A percentile compares a stretch with the other conserved stretches of the same genome.
phyloP scores from a whole-genome alignment of 345 rosid species.

The Ailanthus altissimus region DNA sequence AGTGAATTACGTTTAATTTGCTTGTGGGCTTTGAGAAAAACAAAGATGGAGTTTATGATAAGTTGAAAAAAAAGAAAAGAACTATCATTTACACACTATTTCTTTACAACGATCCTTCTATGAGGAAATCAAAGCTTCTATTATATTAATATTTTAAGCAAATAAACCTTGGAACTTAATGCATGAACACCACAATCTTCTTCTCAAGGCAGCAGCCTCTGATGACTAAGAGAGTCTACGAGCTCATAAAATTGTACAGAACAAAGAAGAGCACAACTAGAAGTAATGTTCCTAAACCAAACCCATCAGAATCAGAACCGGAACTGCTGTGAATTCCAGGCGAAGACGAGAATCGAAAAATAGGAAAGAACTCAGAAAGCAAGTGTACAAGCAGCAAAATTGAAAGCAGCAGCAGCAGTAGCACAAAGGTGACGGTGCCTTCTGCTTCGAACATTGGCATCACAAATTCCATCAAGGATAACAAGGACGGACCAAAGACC shows the following conservation, averaged over 20 bases:
- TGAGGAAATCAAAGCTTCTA: background rate
- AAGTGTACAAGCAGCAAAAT: constrained; percentile 28
- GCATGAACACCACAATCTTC: background rate
- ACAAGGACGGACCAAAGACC: constrained; percentile 28
- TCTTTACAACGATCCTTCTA: background rate
- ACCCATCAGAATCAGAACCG: constrained; percentile 32
- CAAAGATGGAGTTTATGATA: background rate
- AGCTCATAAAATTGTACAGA: constrained; percentile 28
- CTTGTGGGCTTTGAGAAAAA: too few relatives aligned
- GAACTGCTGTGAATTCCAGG: background rate
- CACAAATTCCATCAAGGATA: constrained; percentile 20
- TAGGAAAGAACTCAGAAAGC: constrained; percentile 26
- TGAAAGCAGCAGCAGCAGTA: constrained; percentile 20
- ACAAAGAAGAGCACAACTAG: constrained; percentile 40
- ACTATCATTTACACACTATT: background rate
- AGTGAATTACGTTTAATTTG: too few relatives aligned
- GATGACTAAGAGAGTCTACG: background rate
- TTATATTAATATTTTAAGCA: background rate
- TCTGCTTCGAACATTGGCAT: constrained; percentile 23
- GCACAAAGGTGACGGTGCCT: constrained; percentile 9
- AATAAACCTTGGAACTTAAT: background rate
- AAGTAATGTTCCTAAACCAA: constrained; percentile 41
- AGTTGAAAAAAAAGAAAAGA: too few relatives aligned
- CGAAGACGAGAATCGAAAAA: background rate
- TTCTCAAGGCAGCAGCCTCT: background rate